These are phyloP conservation scores for Aphanocladium album DNA, from an alignment of 2,329 filamentous ascomycete species.

Conservation along the genomic window DNA sequence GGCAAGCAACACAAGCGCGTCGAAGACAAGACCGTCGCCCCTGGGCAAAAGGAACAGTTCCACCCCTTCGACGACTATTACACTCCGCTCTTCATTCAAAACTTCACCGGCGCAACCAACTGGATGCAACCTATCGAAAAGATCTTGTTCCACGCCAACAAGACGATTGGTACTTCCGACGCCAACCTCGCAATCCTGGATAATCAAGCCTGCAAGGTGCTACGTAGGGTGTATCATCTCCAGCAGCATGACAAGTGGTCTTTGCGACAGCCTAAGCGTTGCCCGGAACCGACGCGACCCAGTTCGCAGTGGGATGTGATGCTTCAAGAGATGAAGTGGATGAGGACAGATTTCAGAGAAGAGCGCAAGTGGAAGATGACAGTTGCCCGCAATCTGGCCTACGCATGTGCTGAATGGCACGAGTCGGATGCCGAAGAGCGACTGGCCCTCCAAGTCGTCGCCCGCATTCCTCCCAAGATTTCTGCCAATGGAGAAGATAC, in stretches of 20 bases:
- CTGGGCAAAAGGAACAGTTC: conserved; percentile 35
- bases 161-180: conserved; percentile 82
- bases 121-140: conserved; percentile 64
- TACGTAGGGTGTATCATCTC: conserved; percentile 82
- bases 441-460: conserved; percentile 62
- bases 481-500: conserved; percentile 24
- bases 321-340: conserved; percentile 92
- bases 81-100: conserved; percentile 56
- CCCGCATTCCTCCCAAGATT: conserved; percentile 41
- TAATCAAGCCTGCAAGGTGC: conserved; percentile 78
- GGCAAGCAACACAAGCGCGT: conserved; percentile 56
- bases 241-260: conserved; percentile 94
- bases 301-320: conserved; percentile 81
- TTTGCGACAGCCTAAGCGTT: conserved; percentile 79
- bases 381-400: conserved; percentile 72
- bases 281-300: conserved; percentile 71
- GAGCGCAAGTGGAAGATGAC: conserved; percentile 91
- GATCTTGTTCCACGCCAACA: conserved; percentile 76
- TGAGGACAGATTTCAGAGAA: conserved; percentile 92
- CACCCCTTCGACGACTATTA: conserved; percentile 58
- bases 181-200: conserved; percentile 79
- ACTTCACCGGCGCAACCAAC: conserved; percentile 48
- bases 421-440: conserved; percentile 59
- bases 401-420: conserved; percentile 80
- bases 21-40: conserved; percentile 42